These are phyloP conservation scores for Neurospora terricola DNA, from an alignment of 495 filamentous ascomycete genomes.

Conservation along the genomic window DNA sequence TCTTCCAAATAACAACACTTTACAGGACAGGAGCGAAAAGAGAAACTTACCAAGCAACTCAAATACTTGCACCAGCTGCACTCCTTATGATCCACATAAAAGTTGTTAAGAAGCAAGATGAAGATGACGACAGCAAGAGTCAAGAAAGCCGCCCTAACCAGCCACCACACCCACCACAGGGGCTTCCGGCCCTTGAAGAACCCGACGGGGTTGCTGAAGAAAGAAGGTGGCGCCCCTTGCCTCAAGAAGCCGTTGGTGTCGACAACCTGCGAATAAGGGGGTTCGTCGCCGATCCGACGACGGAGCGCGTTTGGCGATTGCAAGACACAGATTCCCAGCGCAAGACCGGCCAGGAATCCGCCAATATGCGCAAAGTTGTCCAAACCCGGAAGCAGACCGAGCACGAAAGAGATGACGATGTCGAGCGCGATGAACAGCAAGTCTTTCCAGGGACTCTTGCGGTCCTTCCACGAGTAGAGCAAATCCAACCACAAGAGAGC, in stretches of 20 bases:
- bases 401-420: slow-evolving; percentile 78
- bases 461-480: slow-evolving; percentile 79
- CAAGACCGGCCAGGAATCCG: slow-evolving; percentile 87
- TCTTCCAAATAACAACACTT: neutral
- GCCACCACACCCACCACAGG: slow-evolving; percentile 97
- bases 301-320: slow-evolving; percentile 77
- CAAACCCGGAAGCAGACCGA: slow-evolving; percentile 83
- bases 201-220: slow-evolving; percentile 57
- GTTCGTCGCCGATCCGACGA: slow-evolving; percentile 61
- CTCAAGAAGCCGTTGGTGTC: slow-evolving; percentile 27
- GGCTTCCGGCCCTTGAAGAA: slow-evolving; percentile 91
- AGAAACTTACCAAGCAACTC: slow-evolving; percentile 72
- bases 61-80: slow-evolving; percentile 92
- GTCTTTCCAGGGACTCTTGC: slow-evolving; percentile 64
- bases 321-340: slow-evolving; percentile 74
- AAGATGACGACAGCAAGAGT: slow-evolving; percentile 70
- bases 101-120: slow-evolving; percentile 77
- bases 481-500: slow-evolving; percentile 82
- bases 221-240: slow-evolving; percentile 40
- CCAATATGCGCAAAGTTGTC: slow-evolving; percentile 98
- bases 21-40: neutral
- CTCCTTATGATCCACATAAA: slow-evolving; percentile 66
- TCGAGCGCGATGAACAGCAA: slow-evolving; percentile 76
- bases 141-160: slow-evolving; percentile 71
- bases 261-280: slow-evolving; percentile 31